Percentiles rank a stretch among this genome's conserved stretches.
Evolutionary conservation across 2,329 filamentous ascomycete genomes (phyloP).

Genomic region (Fonsecaea pedrosoi): DNA sequence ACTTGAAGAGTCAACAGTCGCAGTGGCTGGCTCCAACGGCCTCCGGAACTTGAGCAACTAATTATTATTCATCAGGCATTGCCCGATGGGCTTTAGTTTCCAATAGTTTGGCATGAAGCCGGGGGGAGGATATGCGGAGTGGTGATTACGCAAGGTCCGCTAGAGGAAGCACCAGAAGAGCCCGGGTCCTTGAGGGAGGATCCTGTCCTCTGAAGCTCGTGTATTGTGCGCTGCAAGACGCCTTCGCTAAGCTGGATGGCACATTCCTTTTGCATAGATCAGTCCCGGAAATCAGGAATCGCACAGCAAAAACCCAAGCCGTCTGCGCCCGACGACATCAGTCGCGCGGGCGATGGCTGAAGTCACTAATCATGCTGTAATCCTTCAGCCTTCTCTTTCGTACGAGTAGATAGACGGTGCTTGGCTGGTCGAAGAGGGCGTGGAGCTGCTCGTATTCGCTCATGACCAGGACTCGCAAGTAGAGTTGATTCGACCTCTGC

Average conservation of each 20-base stretch:
- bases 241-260: not conserved
- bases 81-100: slow-evolving; percentile 6
- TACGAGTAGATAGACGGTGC: not conserved
- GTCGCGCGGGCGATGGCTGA: not conserved
- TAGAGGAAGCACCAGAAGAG: not conserved
- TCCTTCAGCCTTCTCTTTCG: not conserved
- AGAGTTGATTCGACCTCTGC: not conserved
- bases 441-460: not conserved
- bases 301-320: not conserved
- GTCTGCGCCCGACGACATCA: not conserved
- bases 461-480: not conserved
- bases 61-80: slow-evolving; percentile 20
- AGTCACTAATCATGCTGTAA: not conserved
- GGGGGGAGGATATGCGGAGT: slow-evolving; percentile 5
- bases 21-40: not conserved
- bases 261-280: not conserved
- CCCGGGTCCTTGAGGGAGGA: not conserved
- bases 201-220: not conserved
- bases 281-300: not conserved
- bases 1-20: not conserved
- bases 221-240: not conserved
- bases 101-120: not conserved
- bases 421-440: not conserved
- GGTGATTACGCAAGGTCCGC: slow-evolving; percentile 19
- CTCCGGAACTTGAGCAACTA: not conserved